These are phyloP conservation scores for Davidsoniella eucalypti DNA, from an alignment of 2,329 filamentous ascomycete species.

Conservation along the genomic window DNA sequence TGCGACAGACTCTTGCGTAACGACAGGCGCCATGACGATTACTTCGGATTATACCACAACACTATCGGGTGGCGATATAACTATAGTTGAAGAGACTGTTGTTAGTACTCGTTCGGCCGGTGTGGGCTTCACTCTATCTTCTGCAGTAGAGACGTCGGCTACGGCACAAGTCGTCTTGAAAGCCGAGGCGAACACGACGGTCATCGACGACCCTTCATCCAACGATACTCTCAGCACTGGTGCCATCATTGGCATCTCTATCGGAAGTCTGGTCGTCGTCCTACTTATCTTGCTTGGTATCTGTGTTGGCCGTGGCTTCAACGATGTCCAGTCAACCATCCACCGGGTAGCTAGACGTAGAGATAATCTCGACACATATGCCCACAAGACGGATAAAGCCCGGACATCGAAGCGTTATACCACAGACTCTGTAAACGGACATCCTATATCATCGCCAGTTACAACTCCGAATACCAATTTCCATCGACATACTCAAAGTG, in stretches of 20 bases:
- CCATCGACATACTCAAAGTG: no score
- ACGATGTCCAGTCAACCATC: background rate
- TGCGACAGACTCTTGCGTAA: constrained; percentile 19
- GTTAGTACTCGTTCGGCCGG: no score
- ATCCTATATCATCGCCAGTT: no score
- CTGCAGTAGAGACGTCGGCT: constrained; percentile 9
- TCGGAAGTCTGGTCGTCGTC: constrained; percentile 2
- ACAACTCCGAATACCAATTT: no score
- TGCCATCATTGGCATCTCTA: constrained; percentile 11
- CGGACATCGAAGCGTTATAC: no score
- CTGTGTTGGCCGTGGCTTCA: background rate
- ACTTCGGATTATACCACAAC: no score
- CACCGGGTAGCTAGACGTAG: background rate
- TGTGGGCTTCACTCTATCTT: no score
- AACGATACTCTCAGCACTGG: background rate
- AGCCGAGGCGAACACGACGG: background rate
- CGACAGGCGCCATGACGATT: constrained; percentile 10
- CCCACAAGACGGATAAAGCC: no score
- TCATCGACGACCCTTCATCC: background rate
- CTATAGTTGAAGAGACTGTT: no score
- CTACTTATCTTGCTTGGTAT: background rate
- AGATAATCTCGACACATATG: no score
- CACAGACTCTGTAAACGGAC: no score
- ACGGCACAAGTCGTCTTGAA: background rate
- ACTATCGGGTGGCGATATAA: no score